phyloP scores from a whole-genome alignment of 1,139 yeast genomes.

The Pichia kudriavzevii region DNA sequence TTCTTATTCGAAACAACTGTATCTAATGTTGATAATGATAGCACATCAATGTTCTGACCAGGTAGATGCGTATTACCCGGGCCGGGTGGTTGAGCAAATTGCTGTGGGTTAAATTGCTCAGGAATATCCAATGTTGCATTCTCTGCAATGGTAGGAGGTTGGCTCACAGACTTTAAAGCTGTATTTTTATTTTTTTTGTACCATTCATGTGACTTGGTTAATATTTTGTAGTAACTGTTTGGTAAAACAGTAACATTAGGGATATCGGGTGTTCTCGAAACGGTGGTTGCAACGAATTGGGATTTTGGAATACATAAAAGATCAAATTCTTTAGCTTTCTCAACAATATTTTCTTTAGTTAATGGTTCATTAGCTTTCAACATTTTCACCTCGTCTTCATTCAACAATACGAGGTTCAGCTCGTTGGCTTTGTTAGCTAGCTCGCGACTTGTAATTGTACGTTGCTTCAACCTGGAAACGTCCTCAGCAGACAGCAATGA shows the following conservation, averaged over 20 bases:
- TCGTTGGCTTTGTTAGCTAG: constrained; percentile 37
- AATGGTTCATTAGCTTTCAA: constrained; percentile 16
- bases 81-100: constrained; percentile 3
- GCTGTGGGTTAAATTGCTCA: constrained; percentile 6
- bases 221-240: constrained; percentile 51
- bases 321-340: constrained; percentile 38
- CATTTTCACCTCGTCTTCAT: constrained; percentile 28
- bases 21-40: constrained; percentile 34
- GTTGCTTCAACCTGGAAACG: constrained; percentile 22
- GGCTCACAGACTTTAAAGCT: constrained; percentile 22
- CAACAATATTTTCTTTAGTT: constrained; percentile 23
- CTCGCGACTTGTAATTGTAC: constrained; percentile 23
- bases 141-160: not conserved
- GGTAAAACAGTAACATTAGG: constrained; percentile 58
- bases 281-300: constrained; percentile 54
- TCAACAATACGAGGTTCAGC: constrained; percentile 38
- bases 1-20: constrained; percentile 68
- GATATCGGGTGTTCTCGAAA: constrained; percentile 47
- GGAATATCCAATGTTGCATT: constrained; percentile 6
- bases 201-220: constrained; percentile 33
- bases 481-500: constrained; percentile 24
- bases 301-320: constrained; percentile 47
- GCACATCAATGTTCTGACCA: constrained; percentile 9
- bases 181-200: constrained; percentile 30
- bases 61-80: constrained; percentile 7